These are phyloP conservation scores for Pelagomonas calceolata DNA, from an alignment of 108 stramenopile genomes.

Conservation along the genomic window DNA sequence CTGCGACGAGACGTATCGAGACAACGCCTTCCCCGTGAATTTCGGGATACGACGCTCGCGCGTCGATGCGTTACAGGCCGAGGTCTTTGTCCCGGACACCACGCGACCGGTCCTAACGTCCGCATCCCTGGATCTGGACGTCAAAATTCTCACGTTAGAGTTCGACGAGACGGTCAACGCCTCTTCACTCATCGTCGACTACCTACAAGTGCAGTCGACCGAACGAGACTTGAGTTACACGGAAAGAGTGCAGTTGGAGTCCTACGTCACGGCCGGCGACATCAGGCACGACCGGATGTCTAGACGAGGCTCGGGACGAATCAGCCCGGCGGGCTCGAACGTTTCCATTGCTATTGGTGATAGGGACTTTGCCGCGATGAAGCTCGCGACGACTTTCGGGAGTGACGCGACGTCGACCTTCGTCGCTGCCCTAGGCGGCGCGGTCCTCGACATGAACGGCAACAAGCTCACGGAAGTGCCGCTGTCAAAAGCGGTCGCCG, in stretches of 20 bases:
- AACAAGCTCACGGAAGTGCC: neutral
- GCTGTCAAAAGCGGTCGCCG: neutral
- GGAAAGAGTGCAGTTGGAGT: neutral
- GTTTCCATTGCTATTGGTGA: neutral
- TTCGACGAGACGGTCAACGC: conserved; percentile 9
- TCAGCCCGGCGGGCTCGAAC: neutral
- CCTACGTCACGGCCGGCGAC: neutral
- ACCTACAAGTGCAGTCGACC: neutral
- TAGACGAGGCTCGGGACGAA: neutral
- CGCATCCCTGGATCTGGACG: neutral
- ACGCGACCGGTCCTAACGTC: conserved; percentile 3
- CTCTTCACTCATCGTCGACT: neutral
- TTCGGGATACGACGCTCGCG: neutral
- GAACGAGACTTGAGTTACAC: neutral
- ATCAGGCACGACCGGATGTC: neutral
- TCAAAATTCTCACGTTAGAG: neutral
- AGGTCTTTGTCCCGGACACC: neutral
- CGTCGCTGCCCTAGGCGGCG: neutral
- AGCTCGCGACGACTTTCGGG: neutral
- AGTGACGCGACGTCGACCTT: neutral
- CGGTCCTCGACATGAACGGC: neutral
- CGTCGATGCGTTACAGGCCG: neutral
- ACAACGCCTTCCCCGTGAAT: neutral
- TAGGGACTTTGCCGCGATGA: neutral
- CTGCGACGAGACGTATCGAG: neutral